Base-by-base conservation (phyloP, 2,329 filamentous ascomycete species). In the Exophiala mesophila region DNA sequence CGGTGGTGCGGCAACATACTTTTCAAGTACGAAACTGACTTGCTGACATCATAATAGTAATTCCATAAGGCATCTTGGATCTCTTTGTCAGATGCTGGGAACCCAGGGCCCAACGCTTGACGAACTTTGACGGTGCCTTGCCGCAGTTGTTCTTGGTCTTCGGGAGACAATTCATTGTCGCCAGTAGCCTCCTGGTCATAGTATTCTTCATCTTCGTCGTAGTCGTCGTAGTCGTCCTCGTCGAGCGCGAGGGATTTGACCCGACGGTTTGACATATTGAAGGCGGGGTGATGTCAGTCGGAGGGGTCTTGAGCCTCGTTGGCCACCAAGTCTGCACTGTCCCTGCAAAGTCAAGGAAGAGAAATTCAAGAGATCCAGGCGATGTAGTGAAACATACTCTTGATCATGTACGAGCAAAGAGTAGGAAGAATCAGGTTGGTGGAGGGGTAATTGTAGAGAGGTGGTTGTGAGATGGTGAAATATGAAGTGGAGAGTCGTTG, bases 11-110 rank as follows among this genome's bases (percentile, higher is more conserved):
- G 16, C 44, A 19, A 49, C 63, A 54, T 81, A 73, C 81, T 84
- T 50, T 80, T 77, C 44, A 98, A 66, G 59, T 94, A 96, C 43
- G 77, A 73, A 26, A 94, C 83, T 1, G 87, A 80, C 64, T 95
- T 95, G 44, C 81, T 83, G 20, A 95, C 73, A 57, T 98, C 89
- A 61, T 89, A 97, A 63, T 90, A 97, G 64, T 96, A 96, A 65
- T 98, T 80, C 88, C 88, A 97, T 12, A 98, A 66, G 0, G 89
- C 78, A 48, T 97, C 90, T 61, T 94, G 80, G 49, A 96, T 90
- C 59, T 95, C 83, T 26, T 72, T 69, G 46, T 83, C 77, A 4
- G 76, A 73, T n/a, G 76, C 68, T 59, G 72, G 76, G 55, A 82
- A 72, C 48, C 77, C 79, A 51, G 67, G 67, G 5, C 80, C 83